Evolutionary conservation across 257 asterid species (phyloP), one percentile per base, ranked within the genome.

Genomic region (Scutellaria baicalensis): DNA sequence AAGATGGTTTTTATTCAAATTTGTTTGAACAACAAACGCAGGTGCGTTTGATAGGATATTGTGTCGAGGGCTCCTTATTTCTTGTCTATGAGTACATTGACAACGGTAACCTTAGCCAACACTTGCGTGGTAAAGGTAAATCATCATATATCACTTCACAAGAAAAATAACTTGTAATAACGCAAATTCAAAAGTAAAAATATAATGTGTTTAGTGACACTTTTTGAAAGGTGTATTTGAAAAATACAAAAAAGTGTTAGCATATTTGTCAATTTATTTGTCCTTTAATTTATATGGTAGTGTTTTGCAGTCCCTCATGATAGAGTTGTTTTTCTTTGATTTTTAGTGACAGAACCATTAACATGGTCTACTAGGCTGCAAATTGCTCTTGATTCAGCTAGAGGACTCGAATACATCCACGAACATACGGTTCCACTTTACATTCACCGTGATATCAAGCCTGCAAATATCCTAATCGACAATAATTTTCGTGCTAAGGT

Each of bases 371-470:
- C 83, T 16, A 84, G 97, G 83, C 79, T 92, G 69, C 91, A 87
- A 81, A 86, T 92, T 16, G 96, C 96, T 55, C 93, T 92, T 23
- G 97, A 91, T 80, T 88, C 97, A 1, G 97, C 97, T 3, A 83
- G 97, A 89, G 97, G 97, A 39, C 96, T 92, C 12, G 97, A 92
- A 79, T 89, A 92, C 85, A 92, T 91, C 48, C 97, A 91, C 27
- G 97, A 89, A 73, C 97, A 91, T 77, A 89, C 97, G 0, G 93
- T 92, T 66, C 97, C 95, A 2, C 84, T 89, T 44, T 92, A 92
- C 55, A 89, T 92, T 50, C 97, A 92, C 60, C 93, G 97, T 0
- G 96, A 92, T 62, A 87, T 89, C 62, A 92, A 92, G 74, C 63
- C 95, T 35, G 87, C 97, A 6, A 92, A 92, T 72, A 92, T 92